phyloP scores from a whole-genome alignment of 768 basidiomycete species.

The Coprinellus aureogranulatus region DNA sequence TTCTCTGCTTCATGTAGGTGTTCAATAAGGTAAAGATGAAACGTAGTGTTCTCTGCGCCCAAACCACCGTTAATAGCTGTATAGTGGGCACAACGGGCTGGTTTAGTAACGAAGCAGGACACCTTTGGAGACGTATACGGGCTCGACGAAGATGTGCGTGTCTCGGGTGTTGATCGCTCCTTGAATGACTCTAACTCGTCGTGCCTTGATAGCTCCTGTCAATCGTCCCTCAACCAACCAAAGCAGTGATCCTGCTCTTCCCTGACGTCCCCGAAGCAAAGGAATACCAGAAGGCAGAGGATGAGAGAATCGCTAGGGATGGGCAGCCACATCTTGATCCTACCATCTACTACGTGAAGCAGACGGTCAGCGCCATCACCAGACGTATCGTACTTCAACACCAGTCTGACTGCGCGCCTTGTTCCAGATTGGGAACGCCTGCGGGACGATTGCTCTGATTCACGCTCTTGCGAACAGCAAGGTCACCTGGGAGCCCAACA shows the following conservation, averaged over 20 bases:
- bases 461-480: conserved; percentile 79
- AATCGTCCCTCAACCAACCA: conserved; percentile 70
- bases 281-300: conserved; percentile 54
- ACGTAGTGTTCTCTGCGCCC: neutral
- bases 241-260: conserved; percentile 85
- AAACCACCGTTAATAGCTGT: neutral
- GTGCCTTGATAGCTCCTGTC: conserved; percentile 51
- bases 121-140: conserved; percentile 74
- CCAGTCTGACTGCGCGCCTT: neutral
- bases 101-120: conserved; percentile 47
- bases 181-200: neutral
- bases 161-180: neutral
- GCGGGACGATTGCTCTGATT: conserved; percentile 84
- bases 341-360: conserved; percentile 83
- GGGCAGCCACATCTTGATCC: conserved; percentile 52
- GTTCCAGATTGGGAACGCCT: conserved; percentile 86
- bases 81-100: conserved; percentile 72
- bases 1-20: conserved; percentile 30
- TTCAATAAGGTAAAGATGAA: conserved; percentile 39
- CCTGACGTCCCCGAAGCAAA: conserved; percentile 57
- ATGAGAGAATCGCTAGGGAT: conserved; percentile 47
- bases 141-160: conserved; percentile 59
- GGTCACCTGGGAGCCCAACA: conserved; percentile 52
- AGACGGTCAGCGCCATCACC: conserved; percentile 57
- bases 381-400: neutral